Conservation (phyloP, 2,329 filamentous ascomycete genomes). For the Trichoderma aggressivum region DNA sequence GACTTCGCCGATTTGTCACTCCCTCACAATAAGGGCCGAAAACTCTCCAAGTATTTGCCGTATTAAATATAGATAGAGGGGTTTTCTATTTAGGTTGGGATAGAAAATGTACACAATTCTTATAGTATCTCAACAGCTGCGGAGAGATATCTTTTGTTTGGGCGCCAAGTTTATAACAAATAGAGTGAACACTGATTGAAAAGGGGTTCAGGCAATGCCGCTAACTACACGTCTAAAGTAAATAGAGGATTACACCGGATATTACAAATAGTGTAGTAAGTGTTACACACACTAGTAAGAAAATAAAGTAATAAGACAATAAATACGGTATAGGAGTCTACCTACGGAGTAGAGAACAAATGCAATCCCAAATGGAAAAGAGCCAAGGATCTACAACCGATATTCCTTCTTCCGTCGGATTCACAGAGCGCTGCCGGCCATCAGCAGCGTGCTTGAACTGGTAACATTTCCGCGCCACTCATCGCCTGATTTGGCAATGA, state of each 20-base stretch:
- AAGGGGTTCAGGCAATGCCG: too few relatives aligned
- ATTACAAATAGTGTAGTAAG: too few relatives aligned
- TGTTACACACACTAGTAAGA: not conserved
- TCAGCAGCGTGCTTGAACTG: not conserved
- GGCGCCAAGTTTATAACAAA: not conserved
- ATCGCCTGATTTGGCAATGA: not conserved
- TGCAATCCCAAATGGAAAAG: not conserved
- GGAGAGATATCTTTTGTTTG: not conserved
- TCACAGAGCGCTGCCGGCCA: not conserved
- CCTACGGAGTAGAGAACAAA: not conserved
- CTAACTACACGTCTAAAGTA: too few relatives aligned
- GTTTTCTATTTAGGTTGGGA: not conserved
- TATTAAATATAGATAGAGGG: not conserved
- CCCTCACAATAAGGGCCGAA: not conserved
- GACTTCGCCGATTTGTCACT: not conserved
- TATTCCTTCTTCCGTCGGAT: not conserved
- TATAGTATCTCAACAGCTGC: not conserved
- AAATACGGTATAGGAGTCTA: not conserved
- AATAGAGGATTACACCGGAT: too few relatives aligned
- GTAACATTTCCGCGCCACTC: not conserved
- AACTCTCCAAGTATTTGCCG: not conserved
- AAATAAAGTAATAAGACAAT: not conserved
- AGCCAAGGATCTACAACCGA: not conserved
- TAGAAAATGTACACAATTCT: not conserved
- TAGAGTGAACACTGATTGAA: not conserved